These are phyloP conservation scores for Crithidia mellificae DNA, from an alignment of 208 protist genomes.

Conservation along the genomic window DNA sequence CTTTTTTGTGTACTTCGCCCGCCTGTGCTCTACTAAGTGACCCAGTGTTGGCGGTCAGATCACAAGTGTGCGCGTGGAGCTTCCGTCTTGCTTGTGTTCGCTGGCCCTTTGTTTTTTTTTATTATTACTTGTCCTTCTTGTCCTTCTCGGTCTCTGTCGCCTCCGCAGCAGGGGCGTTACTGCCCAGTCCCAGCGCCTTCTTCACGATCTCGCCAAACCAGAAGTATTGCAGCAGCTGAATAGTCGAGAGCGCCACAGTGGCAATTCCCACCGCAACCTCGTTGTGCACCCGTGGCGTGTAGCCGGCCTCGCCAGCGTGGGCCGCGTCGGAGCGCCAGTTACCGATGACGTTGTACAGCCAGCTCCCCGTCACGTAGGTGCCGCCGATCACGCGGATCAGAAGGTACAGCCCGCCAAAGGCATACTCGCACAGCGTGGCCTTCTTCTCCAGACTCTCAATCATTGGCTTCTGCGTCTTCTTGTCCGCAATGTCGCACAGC, in stretches of 20 bases:
- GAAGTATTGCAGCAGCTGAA: conserved; percentile 82
- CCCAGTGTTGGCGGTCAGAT: too few species aligned
- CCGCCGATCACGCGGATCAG: conserved; percentile 73
- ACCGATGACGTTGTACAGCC: conserved; percentile 37
- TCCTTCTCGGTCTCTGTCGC: not conserved
- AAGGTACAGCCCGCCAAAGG: conserved; percentile 68
- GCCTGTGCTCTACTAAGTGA: too few species aligned
- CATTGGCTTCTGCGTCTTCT: conserved; percentile 21
- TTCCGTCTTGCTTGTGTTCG: too few species aligned
- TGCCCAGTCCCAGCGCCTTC: conserved; percentile 23
- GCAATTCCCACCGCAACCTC: conserved; percentile 57
- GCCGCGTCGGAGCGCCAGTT: conserved; percentile 34
- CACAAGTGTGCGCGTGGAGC: not conserved
- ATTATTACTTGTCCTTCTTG: conserved; percentile 35
- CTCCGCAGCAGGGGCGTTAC: not conserved
- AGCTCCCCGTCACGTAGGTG: conserved; percentile 53
- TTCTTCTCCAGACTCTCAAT: conserved; percentile 25
- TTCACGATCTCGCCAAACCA: conserved; percentile 81
- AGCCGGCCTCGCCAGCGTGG: conserved; percentile 30
- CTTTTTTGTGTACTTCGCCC: too few species aligned
- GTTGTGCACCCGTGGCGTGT: conserved; percentile 51
- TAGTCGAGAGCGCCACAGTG: conserved; percentile 41
- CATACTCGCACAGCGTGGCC: conserved; percentile 45
- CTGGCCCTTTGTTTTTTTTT: conserved; percentile 14
- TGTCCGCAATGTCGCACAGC: conserved; percentile 26